Evolutionary conservation across 2,329 filamentous ascomycete genomes (phyloP), one percentile per base, ranked within the genome.

Genomic region (Talaromyces funiculosus): DNA sequence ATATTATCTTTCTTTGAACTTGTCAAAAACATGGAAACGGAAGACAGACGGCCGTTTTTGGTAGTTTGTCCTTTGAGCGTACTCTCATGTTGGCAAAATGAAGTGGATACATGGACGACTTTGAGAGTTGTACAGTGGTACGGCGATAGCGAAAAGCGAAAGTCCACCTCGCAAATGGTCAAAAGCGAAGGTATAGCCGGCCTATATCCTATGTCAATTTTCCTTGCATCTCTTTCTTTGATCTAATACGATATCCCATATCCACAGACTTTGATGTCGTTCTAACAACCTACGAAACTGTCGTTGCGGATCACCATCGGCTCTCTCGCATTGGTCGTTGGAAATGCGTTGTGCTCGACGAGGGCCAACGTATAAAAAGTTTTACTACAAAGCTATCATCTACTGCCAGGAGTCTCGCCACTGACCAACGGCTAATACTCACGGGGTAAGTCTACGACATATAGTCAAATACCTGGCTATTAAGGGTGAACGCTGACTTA

Each of bases 391-490:
- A 78, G 20, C 70, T 82, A 12, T 75, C 81, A 0, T 68, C 69
- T 4, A 68, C 77, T 2, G 65, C 83, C 3, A 76, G 77, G 37
- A 72, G 69, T 16, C 65, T 83, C 31, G 73, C 72, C 18, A 75
- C 81, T 0, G 79, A 82, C 53, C 78, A 77, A 60, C 78, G 80
- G 7, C 68, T 83, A 8, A 77, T 83, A 0, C 66, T 84, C 3
- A 83, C 80, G 0, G 81, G 77, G 65, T 67, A 57, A 47, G 64
- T 61, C n/a, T n/a, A 22, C 24, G 18, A 16, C 38, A 2, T 16
- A 29, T 3, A 18, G 7, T 9, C 10, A 26, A 4, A 80, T 97
- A 59, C 97, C 97, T 81, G 90, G 3, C 92, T 76, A n/a, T n/a
- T n/a, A n/a, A n/a, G n/a, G n/a, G n/a, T 99, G 93, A 8, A 86